Conservation (phyloP, 257 asterid genomes). For the Mitragyna speciosa region DNA sequence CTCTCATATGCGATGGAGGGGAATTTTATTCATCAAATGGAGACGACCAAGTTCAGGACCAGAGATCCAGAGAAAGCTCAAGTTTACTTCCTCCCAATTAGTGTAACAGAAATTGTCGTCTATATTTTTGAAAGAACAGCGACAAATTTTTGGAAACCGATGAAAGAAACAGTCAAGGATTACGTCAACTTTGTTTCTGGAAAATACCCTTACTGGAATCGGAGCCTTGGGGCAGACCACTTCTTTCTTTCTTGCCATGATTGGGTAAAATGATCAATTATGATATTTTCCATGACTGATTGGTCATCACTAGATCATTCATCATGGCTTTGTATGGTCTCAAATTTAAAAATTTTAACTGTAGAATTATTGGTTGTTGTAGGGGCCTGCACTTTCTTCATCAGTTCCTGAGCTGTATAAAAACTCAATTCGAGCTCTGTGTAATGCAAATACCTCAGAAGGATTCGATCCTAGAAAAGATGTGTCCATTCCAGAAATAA, state of each 20-base stretch:
- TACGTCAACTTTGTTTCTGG: constrained; percentile 53
- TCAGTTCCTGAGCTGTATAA: constrained; percentile 29
- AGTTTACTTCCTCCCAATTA: constrained; percentile 76
- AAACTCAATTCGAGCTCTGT: constrained; percentile 36
- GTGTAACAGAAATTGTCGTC: constrained; percentile 73
- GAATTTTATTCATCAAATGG: constrained; percentile 69
- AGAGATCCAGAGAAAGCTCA: constrained; percentile 66
- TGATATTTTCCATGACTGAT: not conserved
- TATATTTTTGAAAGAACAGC: constrained; percentile 50
- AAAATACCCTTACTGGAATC: not conserved
- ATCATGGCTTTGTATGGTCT: not conserved
- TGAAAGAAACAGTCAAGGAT: constrained; percentile 64
- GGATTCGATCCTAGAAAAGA: constrained; percentile 35
- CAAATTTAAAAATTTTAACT: not conserved
- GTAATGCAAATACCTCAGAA: constrained; percentile 38
- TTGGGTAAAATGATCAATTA: not conserved
- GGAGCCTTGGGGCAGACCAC: too few species aligned
- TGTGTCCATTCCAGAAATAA: constrained; percentile 37
- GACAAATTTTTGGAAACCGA: constrained; percentile 62
- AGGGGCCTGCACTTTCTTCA: constrained; percentile 39
- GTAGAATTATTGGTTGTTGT: constrained; percentile 2
- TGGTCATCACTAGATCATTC: not conserved
- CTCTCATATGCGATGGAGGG: constrained; percentile 92
- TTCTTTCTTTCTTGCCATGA: too few species aligned
- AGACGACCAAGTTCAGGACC: constrained; percentile 59